Evolutionary conservation across 768 basidiomycete species (phyloP).

Genomic region (Mycena filopes): DNA sequence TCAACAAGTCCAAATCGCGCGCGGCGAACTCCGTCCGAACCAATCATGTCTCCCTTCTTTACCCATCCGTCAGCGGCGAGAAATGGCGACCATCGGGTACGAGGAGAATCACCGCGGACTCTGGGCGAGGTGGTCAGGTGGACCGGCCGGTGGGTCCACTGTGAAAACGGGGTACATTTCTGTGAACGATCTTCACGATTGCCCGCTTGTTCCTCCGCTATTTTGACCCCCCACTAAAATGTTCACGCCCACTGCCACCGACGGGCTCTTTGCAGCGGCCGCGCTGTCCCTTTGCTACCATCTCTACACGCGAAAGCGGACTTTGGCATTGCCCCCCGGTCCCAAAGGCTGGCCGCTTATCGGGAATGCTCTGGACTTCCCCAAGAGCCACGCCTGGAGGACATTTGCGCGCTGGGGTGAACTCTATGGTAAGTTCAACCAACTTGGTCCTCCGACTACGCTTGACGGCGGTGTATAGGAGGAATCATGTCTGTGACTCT

Average conservation of each 20-base stretch:
- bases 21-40: no score
- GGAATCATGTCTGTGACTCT: slow-evolving; percentile 33
- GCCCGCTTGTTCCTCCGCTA: no score
- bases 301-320: neutral
- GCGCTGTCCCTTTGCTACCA: slow-evolving; percentile 15
- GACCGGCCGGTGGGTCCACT: no score
- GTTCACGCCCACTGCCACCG: slow-evolving; percentile 9
- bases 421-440: slow-evolving; percentile 6
- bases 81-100: no score
- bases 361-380: slow-evolving; percentile 21
- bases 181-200: no score
- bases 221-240: slow-evolving; percentile 20
- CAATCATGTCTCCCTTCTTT: no score
- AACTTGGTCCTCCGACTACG: neutral
- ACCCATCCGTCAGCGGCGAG: no score
- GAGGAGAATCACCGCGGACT: no score
- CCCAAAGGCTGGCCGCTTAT: slow-evolving; percentile 25
- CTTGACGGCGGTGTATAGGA: no score
- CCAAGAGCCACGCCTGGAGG: slow-evolving; percentile 23
- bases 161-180: no score
- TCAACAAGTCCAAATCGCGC: no score
- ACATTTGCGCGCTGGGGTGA: slow-evolving; percentile 28
- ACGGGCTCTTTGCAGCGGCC: slow-evolving; percentile 16
- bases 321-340: slow-evolving; percentile 20
- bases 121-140: no score